Percentiles rank a stretch among this genome's conserved stretches.
phyloP scores from a whole-genome alignment of 306 rosid genomes.

The Abrus pulchellus region DNA sequence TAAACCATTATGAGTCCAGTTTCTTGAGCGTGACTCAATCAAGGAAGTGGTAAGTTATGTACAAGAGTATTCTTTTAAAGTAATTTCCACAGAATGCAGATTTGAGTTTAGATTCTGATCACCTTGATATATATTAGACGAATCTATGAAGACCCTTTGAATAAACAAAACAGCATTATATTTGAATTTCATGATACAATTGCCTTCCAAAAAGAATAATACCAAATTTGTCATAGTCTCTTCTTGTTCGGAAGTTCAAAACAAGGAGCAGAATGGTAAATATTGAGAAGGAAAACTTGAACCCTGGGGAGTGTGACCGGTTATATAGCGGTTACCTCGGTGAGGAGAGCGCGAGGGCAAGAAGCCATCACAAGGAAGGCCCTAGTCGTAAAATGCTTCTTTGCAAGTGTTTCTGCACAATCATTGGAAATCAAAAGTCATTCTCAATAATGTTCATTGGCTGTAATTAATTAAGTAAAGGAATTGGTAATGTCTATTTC shows the following conservation, averaged over 20 bases:
- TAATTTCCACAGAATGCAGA: conserved; percentile 31
- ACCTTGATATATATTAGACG: conserved; percentile 34
- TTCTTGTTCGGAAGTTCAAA: not conserved
- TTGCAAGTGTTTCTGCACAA: not conserved
- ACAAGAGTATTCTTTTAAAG: conserved; percentile 18
- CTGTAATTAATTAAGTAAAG: not conserved
- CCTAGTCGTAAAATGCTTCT: not conserved
- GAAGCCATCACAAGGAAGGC: not conserved
- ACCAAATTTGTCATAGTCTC: not conserved
- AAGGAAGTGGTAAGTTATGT: conserved; percentile 15
- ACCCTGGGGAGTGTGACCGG: no score
- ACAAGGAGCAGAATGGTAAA: not conserved
- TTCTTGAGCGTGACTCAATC: conserved; percentile 34
- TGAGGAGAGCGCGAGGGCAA: not conserved
- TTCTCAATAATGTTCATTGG: not conserved
- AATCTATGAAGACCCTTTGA: conserved; percentile 24
- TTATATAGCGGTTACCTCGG: not conserved
- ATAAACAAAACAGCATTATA: conserved; percentile 14
- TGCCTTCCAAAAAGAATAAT: not conserved
- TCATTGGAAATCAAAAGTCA: not conserved
- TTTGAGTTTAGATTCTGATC: conserved; percentile 51
- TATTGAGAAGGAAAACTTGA: not conserved
- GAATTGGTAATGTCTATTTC: conserved; percentile 15
- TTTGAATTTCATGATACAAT: conserved; percentile 31
- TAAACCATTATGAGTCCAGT: conserved; percentile 17